Conservation (phyloP, 1,139 yeast genomes). For the Candida mesenterica region DNA sequence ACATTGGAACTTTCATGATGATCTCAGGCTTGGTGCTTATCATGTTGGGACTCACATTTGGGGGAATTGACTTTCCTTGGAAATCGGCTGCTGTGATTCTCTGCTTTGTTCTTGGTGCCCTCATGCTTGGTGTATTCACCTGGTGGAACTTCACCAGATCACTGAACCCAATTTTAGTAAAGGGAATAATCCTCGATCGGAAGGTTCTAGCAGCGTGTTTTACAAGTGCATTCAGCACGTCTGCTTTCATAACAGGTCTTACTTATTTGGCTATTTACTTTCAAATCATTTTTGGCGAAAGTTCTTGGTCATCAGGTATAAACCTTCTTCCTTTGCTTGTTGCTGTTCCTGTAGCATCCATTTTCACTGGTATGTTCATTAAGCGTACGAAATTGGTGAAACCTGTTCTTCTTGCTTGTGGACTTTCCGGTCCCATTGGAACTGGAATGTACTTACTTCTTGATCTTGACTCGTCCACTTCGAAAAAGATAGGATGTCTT, state of each 20-base stretch:
- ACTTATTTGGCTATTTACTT: conserved; percentile 28
- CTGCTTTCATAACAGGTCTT: conserved; percentile 11
- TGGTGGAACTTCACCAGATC: conserved; percentile 51
- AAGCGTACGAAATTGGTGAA: conserved; percentile 32
- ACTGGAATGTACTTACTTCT: conserved; percentile 33
- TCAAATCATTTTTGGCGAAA: conserved; percentile 33
- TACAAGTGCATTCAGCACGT: conserved; percentile 9
- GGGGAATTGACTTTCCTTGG: conserved; percentile 49
- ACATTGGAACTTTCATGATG: conserved; percentile 43
- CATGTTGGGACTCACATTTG: conserved; percentile 52
- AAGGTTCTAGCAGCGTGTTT: conserved; percentile 9
- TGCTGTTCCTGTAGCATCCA: conserved; percentile 32
- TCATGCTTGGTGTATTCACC: conserved; percentile 35
- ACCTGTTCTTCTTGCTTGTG: conserved; percentile 28
- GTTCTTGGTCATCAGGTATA: conserved; percentile 40
- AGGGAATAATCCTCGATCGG: conserved; percentile 29
- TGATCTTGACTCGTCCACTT: conserved; percentile 26
- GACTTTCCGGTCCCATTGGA: conserved; percentile 31
- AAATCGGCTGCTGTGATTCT: conserved; percentile 54
- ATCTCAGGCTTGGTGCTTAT: conserved; percentile 42
- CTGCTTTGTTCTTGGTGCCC: conserved; percentile 54
- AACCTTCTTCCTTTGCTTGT: conserved; percentile 37
- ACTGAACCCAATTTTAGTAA: conserved; percentile 46
- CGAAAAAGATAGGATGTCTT: conserved; percentile 34
- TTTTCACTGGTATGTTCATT: conserved; percentile 28